phyloP scores from a whole-genome alignment of 495 filamentous ascomycete genomes.

The Acidomyces sp. region DNA sequence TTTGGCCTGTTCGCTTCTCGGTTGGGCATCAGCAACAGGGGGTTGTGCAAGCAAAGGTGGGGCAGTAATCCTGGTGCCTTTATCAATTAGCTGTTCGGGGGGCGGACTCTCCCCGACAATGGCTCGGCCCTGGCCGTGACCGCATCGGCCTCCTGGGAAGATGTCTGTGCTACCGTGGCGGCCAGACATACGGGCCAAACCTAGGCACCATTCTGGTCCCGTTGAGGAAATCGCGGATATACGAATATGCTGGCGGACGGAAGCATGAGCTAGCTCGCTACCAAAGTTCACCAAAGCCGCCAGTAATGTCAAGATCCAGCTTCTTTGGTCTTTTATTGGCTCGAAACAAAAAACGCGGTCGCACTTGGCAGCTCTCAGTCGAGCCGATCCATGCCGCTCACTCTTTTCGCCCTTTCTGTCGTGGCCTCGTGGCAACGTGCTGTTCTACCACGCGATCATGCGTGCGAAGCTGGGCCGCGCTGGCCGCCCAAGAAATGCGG shows the following conservation, averaged over 20 bases:
- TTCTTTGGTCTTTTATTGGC: conserved; percentile 10
- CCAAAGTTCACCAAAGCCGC: neutral
- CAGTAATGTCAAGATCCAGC: conserved; percentile 8
- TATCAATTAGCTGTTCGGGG: neutral
- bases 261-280: conserved; percentile 1
- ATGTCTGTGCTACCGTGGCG: conserved; percentile 1
- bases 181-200: conserved; percentile 1
- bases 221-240: neutral
- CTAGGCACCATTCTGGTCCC: neutral
- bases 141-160: neutral
- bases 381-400: neutral
- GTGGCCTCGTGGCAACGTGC: no score
- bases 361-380: conserved; percentile 1
- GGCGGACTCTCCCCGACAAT: neutral
- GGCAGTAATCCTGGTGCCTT: no score
- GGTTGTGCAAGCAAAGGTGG: no score
- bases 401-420: no score
- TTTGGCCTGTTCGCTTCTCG: neutral
- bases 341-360: neutral
- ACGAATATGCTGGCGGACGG: neutral
- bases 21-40: conserved; percentile 7
- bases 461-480: no score
- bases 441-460: no score
- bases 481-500: no score
- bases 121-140: conserved; percentile 3